These are phyloP conservation scores for Wickerhamomyces sp. DNA, from an alignment of 1,139 yeast genomes.

Conservation along the genomic window DNA sequence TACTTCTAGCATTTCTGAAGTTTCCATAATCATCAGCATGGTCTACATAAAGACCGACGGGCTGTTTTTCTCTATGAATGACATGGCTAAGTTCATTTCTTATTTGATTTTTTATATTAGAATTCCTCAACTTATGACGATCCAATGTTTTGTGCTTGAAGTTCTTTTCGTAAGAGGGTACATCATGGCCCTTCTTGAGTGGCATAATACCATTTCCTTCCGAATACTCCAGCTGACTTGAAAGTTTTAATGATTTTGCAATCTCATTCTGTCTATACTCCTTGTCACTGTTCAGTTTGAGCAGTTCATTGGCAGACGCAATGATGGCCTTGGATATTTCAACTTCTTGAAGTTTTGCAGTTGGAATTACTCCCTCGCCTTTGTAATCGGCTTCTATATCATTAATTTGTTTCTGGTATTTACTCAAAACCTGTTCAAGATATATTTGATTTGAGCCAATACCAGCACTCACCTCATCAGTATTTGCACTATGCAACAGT, in stretches of 20 bases:
- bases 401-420: background rate
- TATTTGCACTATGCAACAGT: conserved; percentile 7
- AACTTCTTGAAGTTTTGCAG: conserved; percentile 1
- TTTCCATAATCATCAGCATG: background rate
- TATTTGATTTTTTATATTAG: conserved; percentile 6
- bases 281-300: conserved; percentile 1
- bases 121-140: conserved; percentile 5
- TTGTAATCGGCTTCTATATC: background rate
- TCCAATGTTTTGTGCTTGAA: conserved; percentile 4
- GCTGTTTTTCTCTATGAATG: background rate
- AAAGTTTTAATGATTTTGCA: background rate
- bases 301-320: background rate
- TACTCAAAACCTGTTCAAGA: background rate
- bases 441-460: background rate
- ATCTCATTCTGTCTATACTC: background rate
- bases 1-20: background rate
- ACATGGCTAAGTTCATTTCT: conserved; percentile 5
- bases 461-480: background rate
- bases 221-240: background rate
- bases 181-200: background rate
- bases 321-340: conserved; percentile 1
- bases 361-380: background rate
- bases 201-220: background rate
- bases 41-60: conserved; percentile 8
- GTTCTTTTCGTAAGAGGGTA: background rate